phyloP scores from a whole-genome alignment of 2,329 filamentous ascomycete genomes.

The Nothophoma quercina region DNA sequence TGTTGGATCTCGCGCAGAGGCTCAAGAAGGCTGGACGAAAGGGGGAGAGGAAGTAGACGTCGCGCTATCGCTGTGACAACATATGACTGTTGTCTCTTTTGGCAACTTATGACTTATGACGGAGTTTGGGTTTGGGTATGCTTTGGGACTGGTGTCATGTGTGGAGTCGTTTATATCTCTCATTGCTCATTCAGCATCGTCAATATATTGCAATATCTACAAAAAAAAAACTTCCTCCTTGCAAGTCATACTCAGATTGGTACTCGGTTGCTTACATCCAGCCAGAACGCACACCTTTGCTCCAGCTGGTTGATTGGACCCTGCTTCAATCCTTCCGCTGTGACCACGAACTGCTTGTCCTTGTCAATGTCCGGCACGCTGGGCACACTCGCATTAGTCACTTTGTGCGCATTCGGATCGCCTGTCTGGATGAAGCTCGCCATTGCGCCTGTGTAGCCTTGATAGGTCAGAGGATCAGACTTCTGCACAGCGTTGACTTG shows the following conservation, averaged over 20 bases:
- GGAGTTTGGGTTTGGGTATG: constrained; percentile 6
- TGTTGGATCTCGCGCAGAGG: constrained; percentile 53
- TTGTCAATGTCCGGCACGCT: constrained; percentile 56
- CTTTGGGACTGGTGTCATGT: not conserved
- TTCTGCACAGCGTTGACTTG: constrained; percentile 61
- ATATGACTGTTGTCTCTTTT: too few relatives aligned
- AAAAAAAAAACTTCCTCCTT: not conserved
- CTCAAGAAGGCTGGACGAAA: constrained; percentile 56
- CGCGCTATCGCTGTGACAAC: too few relatives aligned
- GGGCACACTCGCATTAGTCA: constrained; percentile 55
- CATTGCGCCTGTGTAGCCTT: constrained; percentile 66
- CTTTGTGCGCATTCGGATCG: constrained; percentile 64
- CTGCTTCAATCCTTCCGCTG: constrained; percentile 54
- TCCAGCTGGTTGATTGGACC: constrained; percentile 51
- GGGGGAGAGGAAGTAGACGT: constrained; percentile 45
- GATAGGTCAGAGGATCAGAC: constrained; percentile 61
- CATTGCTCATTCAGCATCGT: not conserved
- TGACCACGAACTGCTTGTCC: constrained; percentile 61
- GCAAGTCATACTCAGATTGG: constrained; percentile 47
- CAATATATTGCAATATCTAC: not conserved
- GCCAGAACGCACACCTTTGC: constrained; percentile 64
- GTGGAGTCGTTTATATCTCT: not conserved
- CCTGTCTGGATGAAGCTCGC: constrained; percentile 68
- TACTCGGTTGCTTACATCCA: constrained; percentile 54
- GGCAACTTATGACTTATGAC: constrained; percentile 6